phyloP scores from a whole-genome alignment of 352 stramenopile species.

The Globisporangium iwayamae region DNA sequence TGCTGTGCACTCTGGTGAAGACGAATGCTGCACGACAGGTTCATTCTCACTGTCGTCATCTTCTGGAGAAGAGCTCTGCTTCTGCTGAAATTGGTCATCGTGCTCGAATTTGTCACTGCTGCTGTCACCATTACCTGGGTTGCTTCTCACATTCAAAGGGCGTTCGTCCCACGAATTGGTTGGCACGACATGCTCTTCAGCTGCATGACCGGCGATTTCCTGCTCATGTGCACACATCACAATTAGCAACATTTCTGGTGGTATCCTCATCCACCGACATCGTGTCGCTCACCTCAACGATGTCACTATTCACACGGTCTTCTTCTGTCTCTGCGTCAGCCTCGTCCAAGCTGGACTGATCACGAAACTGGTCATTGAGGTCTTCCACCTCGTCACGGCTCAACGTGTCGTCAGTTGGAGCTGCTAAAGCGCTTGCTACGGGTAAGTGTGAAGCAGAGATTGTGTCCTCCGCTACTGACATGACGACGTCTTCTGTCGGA shows the following conservation, averaged over 20 bases:
- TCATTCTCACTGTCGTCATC: neutral
- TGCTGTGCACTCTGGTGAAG: neutral
- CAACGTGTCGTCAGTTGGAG: neutral
- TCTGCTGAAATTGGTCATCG: neutral
- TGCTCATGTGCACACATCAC: neutral
- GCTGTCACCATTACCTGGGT: neutral
- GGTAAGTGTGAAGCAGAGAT: neutral
- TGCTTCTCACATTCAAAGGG: conserved; percentile 8
- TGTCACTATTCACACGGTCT: neutral
- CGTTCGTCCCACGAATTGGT: conserved; percentile 11
- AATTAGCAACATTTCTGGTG: neutral
- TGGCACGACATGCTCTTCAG: neutral
- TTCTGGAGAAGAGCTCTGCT: neutral
- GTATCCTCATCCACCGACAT: neutral
- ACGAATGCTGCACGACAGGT: neutral
- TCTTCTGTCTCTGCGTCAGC: neutral
- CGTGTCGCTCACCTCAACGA: neutral
- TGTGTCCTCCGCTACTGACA: neutral
- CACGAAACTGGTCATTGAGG: neutral
- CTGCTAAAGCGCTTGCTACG: neutral
- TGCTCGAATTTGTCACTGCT: neutral
- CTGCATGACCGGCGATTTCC: too few species aligned
- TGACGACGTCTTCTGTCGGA: neutral
- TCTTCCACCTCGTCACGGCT: neutral
- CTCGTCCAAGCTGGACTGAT: neutral